A percentile compares a stretch with the other conserved stretches of the same genome.
Conservation (phyloP, 2,329 filamentous ascomycete genomes). For the Thielaviopsis punctulata region DNA sequence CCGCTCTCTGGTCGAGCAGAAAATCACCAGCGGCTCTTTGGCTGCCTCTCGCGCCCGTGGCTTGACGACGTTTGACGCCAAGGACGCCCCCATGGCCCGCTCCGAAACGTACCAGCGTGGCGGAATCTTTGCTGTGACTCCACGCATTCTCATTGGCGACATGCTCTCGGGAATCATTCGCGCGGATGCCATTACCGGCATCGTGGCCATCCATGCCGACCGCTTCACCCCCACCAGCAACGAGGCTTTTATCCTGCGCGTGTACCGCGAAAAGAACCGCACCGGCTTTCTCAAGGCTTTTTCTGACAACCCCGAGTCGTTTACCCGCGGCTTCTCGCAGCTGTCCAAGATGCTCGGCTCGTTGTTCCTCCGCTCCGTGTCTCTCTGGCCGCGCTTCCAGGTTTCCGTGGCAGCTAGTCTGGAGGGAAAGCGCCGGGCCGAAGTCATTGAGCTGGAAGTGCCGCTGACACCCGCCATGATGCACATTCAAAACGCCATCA, state of each 20-base stretch:
- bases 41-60: conserved; percentile 57
- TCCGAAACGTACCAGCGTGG: conserved; percentile 85
- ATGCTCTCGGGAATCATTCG: conserved; percentile 69
- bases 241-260: conserved; percentile 86
- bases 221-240: conserved; percentile 69
- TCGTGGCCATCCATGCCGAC: conserved; percentile 80
- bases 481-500: conserved; percentile 80
- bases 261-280: conserved; percentile 92
- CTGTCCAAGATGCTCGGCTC: conserved; percentile 83
- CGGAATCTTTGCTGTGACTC: conserved; percentile 90
- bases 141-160: conserved; percentile 86
- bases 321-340: conserved; percentile 74
- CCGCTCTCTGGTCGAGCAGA: conserved; percentile 88
- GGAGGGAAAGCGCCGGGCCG: conserved; percentile 81
- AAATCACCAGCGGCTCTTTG: conserved; percentile 49
- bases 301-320: conserved; percentile 81
- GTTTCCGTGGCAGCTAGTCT: conserved; percentile 75
- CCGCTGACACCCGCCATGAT: conserved; percentile 91
- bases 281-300: conserved; percentile 88
- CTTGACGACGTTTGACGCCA: conserved; percentile 83
- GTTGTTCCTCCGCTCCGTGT: conserved; percentile 73
- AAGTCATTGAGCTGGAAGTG: conserved; percentile 92
- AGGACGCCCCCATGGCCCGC: conserved; percentile 73
- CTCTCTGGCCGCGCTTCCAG: conserved; percentile 87
- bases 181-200: conserved; percentile 68